Evolutionary conservation across 2,329 filamentous ascomycete species (phyloP), one percentile per base, ranked within the genome.

Genomic region (Coniochaeta hoffmannii): DNA sequence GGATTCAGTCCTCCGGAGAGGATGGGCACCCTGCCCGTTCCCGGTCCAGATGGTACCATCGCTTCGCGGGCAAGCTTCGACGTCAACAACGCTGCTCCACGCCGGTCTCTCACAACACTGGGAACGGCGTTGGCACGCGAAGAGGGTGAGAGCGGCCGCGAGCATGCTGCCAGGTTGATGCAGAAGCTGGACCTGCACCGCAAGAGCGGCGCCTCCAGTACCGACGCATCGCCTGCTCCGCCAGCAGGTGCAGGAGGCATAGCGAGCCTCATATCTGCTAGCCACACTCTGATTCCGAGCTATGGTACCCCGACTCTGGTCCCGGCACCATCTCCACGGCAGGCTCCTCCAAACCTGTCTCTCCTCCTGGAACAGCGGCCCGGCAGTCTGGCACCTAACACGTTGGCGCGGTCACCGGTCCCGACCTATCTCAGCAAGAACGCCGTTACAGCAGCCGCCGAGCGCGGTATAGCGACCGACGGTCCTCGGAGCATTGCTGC

Each of bases 181-280:
- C 90, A 95, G 68, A 96, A 91, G 70, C 80, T 97, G 46, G 93
- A 97, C 69, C 77, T 96, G 56, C 89, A 95, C 69, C 85, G 93
- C 61, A 95, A 93, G 67, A 77, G 78, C 30, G 59, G 44, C 55
- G 50, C 57, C 17, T 68, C 72, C 19, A 73, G 70, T 24, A 65
- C 68, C 9, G 63, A 66, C 9, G 69, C 69, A 2, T 71, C 62
- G 51, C 69, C 66, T 22, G 68, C 71, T 34, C 72, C 68, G 54
- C 73, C 73, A 26, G 70, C 68, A 54, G 75, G 69, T 35, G 69
- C 78, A 12, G 78, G 81, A 19, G 91, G 91, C 28, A 92, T 96
- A 62, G 89, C 90, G 34, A 88, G 88, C 68, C 76, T 96, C 53
- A 91, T 96, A 59, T 90, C 90, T 55, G 87, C 90, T 32, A 94